These are phyloP conservation scores for Alternaria viburni DNA, from an alignment of 2,329 filamentous ascomycete species.

Conservation along the genomic window DNA sequence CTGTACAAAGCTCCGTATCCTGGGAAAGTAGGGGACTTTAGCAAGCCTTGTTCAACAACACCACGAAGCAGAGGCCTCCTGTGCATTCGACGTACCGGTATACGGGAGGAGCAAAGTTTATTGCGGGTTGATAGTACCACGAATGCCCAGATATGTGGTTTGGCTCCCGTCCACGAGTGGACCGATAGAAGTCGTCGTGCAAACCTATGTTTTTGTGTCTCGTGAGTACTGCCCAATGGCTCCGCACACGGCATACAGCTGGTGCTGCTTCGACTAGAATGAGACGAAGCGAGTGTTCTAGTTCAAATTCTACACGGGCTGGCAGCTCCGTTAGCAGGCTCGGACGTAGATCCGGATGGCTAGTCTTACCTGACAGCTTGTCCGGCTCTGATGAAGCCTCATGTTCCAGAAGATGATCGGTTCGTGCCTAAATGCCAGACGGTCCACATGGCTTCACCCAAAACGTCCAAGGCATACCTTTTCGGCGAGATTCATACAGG, in stretches of 20 bases:
- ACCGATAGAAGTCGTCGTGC: constrained; percentile 26
- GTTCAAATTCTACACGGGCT: constrained; percentile 23
- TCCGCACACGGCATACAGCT: constrained; percentile 17
- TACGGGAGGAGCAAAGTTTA: constrained; percentile 18
- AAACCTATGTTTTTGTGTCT: constrained; percentile 21
- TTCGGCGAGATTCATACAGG: constrained; percentile 28
- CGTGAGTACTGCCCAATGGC: constrained; percentile 26
- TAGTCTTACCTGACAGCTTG: constrained; percentile 20
- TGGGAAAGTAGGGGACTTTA: constrained; percentile 16
- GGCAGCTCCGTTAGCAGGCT: constrained; percentile 26
- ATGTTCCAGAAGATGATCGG: constrained; percentile 24
- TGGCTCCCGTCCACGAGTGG: constrained; percentile 29
- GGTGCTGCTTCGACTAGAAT: constrained; percentile 12
- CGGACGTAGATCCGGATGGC: constrained; percentile 40
- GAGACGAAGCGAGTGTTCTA: constrained; percentile 26
- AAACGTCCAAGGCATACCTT: constrained; percentile 21
- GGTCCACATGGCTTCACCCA: constrained; percentile 22
- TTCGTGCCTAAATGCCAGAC: constrained; percentile 16
- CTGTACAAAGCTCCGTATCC: constrained; percentile 9
- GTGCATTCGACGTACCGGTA: constrained; percentile 4
- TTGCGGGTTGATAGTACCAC: constrained; percentile 32
- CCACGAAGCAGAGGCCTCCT: not conserved
- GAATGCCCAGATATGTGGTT: constrained; percentile 20
- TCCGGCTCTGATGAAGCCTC: constrained; percentile 22
- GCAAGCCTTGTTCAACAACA: constrained; percentile 4